A percentile compares a stretch with the other conserved stretches of the same genome.
phyloP scores from a whole-genome alignment of 257 asterid species.

The Avicennia marina region DNA sequence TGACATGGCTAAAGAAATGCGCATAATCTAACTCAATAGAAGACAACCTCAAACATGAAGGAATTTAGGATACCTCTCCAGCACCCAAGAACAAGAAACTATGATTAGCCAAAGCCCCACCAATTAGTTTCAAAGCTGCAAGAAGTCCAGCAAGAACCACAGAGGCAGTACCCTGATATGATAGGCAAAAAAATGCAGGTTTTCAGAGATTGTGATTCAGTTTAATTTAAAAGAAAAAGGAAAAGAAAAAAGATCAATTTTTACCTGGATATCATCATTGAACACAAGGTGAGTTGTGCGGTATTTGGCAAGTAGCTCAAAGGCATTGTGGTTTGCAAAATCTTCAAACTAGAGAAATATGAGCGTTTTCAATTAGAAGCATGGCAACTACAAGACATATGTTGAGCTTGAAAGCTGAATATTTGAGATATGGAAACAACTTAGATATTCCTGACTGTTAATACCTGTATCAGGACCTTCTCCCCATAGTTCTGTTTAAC shows the following conservation, averaged over 20 bases:
- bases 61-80: constrained; percentile 51
- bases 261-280: constrained; percentile 77
- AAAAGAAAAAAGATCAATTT: neutral
- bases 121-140: constrained; percentile 56
- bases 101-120: constrained; percentile 71
- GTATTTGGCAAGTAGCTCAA: constrained; percentile 56
- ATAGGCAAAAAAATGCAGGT: neutral
- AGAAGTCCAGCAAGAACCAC: constrained; percentile 78
- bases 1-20: no score
- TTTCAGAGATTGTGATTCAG: neutral
- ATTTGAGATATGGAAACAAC: neutral
- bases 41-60: neutral
- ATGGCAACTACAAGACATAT: constrained; percentile 6
- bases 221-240: neutral
- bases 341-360: constrained; percentile 53
- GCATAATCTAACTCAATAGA: no score
- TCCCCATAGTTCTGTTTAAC: no score
- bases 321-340: no score
- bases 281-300: constrained; percentile 72
- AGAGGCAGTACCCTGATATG: constrained; percentile 71
- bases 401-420: neutral
- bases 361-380: neutral
- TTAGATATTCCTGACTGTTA: neutral
- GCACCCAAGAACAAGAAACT: constrained; percentile 79
- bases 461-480: constrained; percentile 57